These are phyloP conservation scores for Melaleuca quinquenervia DNA, from an alignment of 345 rosid genomes.

Conservation along the genomic window DNA sequence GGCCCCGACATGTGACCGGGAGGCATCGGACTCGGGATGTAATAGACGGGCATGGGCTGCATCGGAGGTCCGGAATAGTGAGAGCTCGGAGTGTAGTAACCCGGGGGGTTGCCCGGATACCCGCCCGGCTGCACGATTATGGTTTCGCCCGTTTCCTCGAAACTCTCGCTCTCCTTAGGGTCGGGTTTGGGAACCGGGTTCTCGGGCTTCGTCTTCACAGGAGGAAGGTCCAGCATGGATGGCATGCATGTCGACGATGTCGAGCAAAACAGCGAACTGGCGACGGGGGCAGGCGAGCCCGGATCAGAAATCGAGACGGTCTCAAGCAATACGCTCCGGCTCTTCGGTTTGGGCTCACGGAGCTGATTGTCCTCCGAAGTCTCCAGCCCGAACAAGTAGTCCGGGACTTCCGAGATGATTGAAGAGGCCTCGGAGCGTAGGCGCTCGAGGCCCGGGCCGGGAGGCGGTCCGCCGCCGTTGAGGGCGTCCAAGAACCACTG, in stretches of 20 bases:
- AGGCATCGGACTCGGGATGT: conserved; percentile 41
- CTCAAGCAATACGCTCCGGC: conserved; percentile 32
- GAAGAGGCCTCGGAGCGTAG: conserved; percentile 84
- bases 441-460: conserved; percentile 46
- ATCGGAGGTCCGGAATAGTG: conserved; percentile 40
- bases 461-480: conserved; percentile 38
- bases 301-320: conserved; percentile 63
- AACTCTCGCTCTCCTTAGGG: conserved; percentile 8
- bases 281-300: conserved; percentile 74
- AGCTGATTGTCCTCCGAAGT: conserved; percentile 47
- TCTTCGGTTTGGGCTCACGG: conserved; percentile 43
- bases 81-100: conserved; percentile 46
- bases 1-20: conserved; percentile 39
- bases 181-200: conserved; percentile 19
- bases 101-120: conserved; percentile 36
- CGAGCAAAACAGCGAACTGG: conserved; percentile 62
- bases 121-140: conserved; percentile 23
- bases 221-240: conserved; percentile 61
- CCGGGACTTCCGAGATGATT: conserved; percentile 78
- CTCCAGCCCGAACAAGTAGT: conserved; percentile 82
- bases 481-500: conserved; percentile 92
- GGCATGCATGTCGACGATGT: conserved; percentile 45
- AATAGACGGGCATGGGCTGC: conserved; percentile 54
- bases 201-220: conserved; percentile 58
- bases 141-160: conserved; percentile 15